A percentile compares a stretch with the other conserved stretches of the same genome.
Conservation (phyloP, 129 eudicot species). For the Oenanthe sinensis region DNA sequence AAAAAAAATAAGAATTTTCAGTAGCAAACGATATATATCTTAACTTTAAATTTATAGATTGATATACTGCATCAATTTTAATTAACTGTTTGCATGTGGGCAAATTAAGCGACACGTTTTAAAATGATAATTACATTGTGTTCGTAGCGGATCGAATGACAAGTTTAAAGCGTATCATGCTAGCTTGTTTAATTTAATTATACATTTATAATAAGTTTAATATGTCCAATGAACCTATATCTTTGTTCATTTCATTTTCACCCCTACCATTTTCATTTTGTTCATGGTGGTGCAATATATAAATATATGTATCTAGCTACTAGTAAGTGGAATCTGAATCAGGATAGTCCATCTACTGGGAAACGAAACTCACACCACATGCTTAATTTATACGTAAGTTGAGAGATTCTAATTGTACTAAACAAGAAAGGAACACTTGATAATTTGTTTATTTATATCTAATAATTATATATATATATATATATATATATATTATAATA, state of each 20-base stretch:
- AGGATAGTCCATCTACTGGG: background rate
- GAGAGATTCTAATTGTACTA: background rate
- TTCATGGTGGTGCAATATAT: background rate
- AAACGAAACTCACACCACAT: background rate
- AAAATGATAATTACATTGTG: no score
- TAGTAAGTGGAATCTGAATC: conserved; percentile 8
- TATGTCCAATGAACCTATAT: background rate
- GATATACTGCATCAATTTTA: no score
- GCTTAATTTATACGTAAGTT: background rate
- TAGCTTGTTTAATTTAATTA: background rate
- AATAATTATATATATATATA: no score
- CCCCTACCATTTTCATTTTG: background rate
- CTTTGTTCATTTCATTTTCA: conserved; percentile 3
- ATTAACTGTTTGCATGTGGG: no score
- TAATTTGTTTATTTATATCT: no score
- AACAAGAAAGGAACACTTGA: background rate
- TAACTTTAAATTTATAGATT: no score
- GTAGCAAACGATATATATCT: no score
- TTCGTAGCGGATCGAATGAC: no score
- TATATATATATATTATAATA: no score
- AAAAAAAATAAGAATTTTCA: no score
- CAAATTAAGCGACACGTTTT: no score
- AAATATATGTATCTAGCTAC: background rate
- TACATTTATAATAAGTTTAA: background rate
- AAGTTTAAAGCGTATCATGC: background rate